A percentile compares a stretch with the other conserved stretches of the same genome.
Conservation (phyloP, 768 basidiomycete species). For the Amanita jacksonii region DNA sequence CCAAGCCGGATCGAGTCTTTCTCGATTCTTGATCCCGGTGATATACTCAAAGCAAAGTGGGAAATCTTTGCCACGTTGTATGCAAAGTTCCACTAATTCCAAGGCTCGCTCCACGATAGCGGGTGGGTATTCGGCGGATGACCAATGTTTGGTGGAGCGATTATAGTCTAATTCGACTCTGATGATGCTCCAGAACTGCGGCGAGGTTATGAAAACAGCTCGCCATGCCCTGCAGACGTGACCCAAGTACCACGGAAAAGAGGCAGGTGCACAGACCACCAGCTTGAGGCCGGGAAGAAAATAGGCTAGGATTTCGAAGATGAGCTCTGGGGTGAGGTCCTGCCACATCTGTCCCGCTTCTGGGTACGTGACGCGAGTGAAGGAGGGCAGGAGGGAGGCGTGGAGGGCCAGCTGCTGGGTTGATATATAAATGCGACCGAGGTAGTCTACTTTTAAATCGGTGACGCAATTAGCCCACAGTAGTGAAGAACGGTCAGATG, state of each 20-base stretch:
- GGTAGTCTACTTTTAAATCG: too few relatives aligned
- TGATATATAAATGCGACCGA: too few relatives aligned
- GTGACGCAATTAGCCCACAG: too few relatives aligned
- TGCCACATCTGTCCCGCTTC: too few relatives aligned
- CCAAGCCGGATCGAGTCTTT: too few relatives aligned
- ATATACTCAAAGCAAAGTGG: background rate
- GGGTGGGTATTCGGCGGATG: too few relatives aligned
- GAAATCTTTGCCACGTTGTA: background rate
- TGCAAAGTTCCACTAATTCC: background rate
- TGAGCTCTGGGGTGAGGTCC: background rate
- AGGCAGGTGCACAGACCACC: background rate
- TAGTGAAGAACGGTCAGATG: too few relatives aligned
- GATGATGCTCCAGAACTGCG: background rate
- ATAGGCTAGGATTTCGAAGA: background rate
- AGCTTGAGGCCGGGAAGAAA: background rate
- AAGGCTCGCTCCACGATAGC: background rate
- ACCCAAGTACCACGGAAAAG: slow-evolving; percentile 1
- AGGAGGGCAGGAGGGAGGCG: too few relatives aligned
- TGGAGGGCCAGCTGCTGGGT: too few relatives aligned
- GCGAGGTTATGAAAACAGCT: background rate
- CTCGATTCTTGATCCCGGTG: background rate
- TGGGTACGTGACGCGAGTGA: too few relatives aligned
- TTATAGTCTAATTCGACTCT: background rate
- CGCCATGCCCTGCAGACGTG: background rate
- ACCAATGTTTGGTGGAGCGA: background rate